Evolutionary conservation across 768 basidiomycete genomes (phyloP), one percentile per base, ranked within the genome.

Genomic region (Tricholoma hemisulphureum): DNA sequence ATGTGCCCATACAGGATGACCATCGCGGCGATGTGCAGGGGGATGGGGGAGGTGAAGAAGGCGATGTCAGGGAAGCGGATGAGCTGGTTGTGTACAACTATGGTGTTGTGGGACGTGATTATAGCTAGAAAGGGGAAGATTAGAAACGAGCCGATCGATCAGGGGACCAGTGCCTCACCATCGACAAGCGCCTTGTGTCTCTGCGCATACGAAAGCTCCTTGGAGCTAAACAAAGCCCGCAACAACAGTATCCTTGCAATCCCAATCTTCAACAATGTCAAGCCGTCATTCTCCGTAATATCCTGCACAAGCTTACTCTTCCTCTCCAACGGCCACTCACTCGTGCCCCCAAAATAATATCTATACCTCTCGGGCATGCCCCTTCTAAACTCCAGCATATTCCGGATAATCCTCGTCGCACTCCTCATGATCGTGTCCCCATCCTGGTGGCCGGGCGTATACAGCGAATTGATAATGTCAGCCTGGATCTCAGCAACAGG

Each of bases 11-110:
- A 93, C 18, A 94, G 79, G 58, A 94, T 93, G 57, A 93, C 89
- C 91, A 94, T 93, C 6, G 92, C 92, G 0, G 91, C 88, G 54
- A 93, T 92, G 71, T 94, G 92, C 18, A 94, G 79, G 13, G 92
- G 92, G 58, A 91, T 91, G 2, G 92, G 92, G 3, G 91, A 93
- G 21, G 89, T 89, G 69, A 94, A 93, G 76, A 94, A 94, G 3
- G 86, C 89, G 63, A 89, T 88, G 57, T 93, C 88, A 10, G 92
- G 91, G 79, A 87, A 93, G 31, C 83, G 82, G 63, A 93, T 91
- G 53, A 94, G 83, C 61, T 89, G 85, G 56, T 87, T 88, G 73
- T 94, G 93, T 28, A 94, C 80, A 54, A 91, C 82, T 65, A 94
- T 91, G 58, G 89, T 85, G 64, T 94, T 94, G 75, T 94, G 92